Percentiles rank a stretch among this genome's conserved stretches.
Evolutionary conservation across 495 filamentous ascomycete species (phyloP).

Genomic region (Penicillium goetzii): DNA sequence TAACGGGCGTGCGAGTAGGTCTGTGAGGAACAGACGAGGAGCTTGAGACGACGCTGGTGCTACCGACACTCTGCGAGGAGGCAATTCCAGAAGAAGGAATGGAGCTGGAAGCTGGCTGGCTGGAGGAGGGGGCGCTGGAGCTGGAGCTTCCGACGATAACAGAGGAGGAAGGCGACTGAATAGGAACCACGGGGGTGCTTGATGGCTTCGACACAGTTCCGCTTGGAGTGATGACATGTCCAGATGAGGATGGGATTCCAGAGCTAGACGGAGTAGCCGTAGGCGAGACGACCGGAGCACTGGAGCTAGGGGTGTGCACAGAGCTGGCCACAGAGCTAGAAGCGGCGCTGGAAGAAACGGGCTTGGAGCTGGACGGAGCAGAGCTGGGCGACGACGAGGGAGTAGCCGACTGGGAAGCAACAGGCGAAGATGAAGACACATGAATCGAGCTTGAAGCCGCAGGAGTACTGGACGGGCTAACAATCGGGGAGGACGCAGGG

Average conservation of each 20-base stretch:
- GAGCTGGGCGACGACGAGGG: background rate
- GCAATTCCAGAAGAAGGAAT: background rate
- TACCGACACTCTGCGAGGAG: background rate
- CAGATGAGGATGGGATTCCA: background rate
- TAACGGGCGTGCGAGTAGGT: background rate
- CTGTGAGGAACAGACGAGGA: background rate
- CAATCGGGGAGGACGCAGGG: slow-evolving; percentile 20
- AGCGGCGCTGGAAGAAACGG: background rate
- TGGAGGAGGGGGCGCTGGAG: background rate
- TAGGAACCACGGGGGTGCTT: background rate
- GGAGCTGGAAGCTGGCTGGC: background rate
- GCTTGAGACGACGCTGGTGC: background rate
- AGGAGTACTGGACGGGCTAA: slow-evolving; percentile 16
- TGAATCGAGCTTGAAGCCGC: slow-evolving; percentile 18
- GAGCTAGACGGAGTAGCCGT: background rate
- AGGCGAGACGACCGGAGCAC: background rate
- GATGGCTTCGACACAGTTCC: background rate
- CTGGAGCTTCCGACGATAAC: background rate
- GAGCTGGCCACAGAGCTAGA: background rate
- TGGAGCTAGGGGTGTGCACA: slow-evolving; percentile 3
- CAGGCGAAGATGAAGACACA: background rate
- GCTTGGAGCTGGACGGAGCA: slow-evolving; percentile 1
- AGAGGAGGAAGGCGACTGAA: slow-evolving; percentile 1
- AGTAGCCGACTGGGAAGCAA: background rate
- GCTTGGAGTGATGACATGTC: background rate